These are phyloP conservation scores for Hypoxylon sp. DNA, from an alignment of 2,329 filamentous ascomycete species.

Conservation along the genomic window DNA sequence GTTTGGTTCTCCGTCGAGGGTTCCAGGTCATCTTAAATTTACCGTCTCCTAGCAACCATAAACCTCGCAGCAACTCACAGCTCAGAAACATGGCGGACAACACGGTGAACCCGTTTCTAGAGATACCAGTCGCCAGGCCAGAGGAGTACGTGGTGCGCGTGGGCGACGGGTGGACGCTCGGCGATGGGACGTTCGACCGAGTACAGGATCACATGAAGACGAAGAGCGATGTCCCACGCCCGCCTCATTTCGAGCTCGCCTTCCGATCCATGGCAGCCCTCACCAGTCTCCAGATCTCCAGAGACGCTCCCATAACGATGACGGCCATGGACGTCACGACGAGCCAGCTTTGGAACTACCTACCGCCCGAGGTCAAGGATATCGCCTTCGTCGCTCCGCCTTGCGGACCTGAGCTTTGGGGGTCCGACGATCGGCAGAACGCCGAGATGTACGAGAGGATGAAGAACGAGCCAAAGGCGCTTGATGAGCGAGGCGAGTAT, in stretches of 20 bases:
- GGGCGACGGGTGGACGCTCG: constrained; percentile 37
- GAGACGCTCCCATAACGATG: constrained; percentile 32
- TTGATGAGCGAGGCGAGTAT: constrained; percentile 2
- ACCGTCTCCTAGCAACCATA: neutral
- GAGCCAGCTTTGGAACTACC: constrained; percentile 37
- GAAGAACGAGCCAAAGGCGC: neutral
- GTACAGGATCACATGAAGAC: constrained; percentile 33
- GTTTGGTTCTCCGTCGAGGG: neutral
- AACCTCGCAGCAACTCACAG: neutral
- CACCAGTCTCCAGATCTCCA: constrained; percentile 38
- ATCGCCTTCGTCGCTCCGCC: constrained; percentile 26
- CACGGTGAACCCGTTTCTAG: neutral
- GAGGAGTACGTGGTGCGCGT: constrained; percentile 36
- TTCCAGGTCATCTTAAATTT: neutral
- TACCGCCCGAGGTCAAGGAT: constrained; percentile 21
- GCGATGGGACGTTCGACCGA: constrained; percentile 37
- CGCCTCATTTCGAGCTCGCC: constrained; percentile 21
- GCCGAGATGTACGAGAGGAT: constrained; percentile 31
- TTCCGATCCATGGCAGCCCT: constrained; percentile 35
- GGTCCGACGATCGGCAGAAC: neutral
- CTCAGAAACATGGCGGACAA: neutral
- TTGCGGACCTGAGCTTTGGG: constrained; percentile 41
- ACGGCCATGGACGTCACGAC: constrained; percentile 36
- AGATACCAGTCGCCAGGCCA: neutral
- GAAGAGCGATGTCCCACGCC: constrained; percentile 37